phyloP scores from a whole-genome alignment of 2,329 filamentous ascomycete genomes.

The Clarireedia hainanense region DNA sequence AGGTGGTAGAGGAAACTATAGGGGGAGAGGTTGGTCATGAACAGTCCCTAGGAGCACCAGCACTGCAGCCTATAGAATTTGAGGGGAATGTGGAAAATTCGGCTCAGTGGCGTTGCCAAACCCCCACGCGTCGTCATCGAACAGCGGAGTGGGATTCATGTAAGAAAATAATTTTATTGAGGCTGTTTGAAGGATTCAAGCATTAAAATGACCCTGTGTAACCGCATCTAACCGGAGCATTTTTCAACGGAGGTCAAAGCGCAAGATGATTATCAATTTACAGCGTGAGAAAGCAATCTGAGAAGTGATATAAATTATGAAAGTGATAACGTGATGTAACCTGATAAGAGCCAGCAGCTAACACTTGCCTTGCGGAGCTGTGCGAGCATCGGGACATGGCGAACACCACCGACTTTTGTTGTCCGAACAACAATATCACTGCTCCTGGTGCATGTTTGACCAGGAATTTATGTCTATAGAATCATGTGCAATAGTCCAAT shows the following conservation, averaged over 20 bases:
- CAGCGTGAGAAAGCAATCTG: neutral
- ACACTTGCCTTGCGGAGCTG: too few relatives aligned
- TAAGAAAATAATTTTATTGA: constrained; percentile 5
- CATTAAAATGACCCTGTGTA: neutral
- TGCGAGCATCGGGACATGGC: too few relatives aligned
- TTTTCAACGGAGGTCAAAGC: neutral
- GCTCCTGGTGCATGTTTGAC: too few relatives aligned
- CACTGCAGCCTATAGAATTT: too few relatives aligned
- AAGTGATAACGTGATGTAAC: neutral
- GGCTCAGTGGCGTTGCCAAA: neutral
- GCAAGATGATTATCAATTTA: neutral
- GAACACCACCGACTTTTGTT: too few relatives aligned
- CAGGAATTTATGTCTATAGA: too few relatives aligned
- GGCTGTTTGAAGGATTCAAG: neutral
- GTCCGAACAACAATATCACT: too few relatives aligned
- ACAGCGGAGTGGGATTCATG: constrained; percentile 7
- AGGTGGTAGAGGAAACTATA: constrained; percentile 23
- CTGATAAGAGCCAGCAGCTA: neutral
- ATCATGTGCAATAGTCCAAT: too few relatives aligned
- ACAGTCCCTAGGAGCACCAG: neutral
- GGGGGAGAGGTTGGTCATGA: constrained; percentile 22
- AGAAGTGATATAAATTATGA: constrained; percentile 1
- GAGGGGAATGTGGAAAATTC: too few relatives aligned
- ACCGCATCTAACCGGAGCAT: constrained; percentile 6
- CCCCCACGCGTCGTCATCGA: constrained; percentile 9